Base-by-base conservation (phyloP, 192 early-diverging fungal genomes). In the Gryganskiella cystojenkinii region DNA sequence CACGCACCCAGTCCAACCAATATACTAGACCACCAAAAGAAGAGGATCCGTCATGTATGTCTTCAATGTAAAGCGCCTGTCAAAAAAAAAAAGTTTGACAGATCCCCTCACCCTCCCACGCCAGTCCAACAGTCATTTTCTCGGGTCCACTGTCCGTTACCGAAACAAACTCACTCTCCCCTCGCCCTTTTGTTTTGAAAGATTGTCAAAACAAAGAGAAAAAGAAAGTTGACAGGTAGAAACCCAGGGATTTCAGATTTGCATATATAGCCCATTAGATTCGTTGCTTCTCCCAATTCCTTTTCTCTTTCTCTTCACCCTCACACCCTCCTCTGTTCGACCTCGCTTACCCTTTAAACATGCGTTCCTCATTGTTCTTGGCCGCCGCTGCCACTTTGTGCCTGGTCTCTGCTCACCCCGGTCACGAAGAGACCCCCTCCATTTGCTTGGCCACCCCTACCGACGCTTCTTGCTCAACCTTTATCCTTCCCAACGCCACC, bases 381-480 rank as follows among this genome's bases (percentile, higher is more conserved):
- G 65, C 61, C 19, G 42, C 68, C 58, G 66, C 67, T 49, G 43
- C 74, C 25, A 40, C 55, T 27, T 46, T 78, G 34, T 20, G n/a
- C n/a, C n/a, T 54, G 37, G 61, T 66, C 40, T 64, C 74, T n/a
- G 5, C 37, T 40, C 66, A 54, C 40, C 31, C 55, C 25, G 74
- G 66, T 37, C 74, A 68, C 46, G 73, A 68, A 15, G 73, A 65
- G 9, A 9, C 71, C 15, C 60, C 74, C 50, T 64, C 74, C 19
- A 61, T 61, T 56, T 78, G 74, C 61, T 59, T 78, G 66, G 37
- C 61, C 27, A 69, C 66, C 22, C 74, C 74, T 28, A 64, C 74
- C 9, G 67, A 78, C 33, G 54, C 61, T 13, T 52, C 67, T 19
- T 78, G 74, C 61, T 62, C 74, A 14, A 64, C 50, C 47, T 78